These are phyloP conservation scores for Amanita subjunquillea DNA, from an alignment of 768 basidiomycete species.

Conservation along the genomic window DNA sequence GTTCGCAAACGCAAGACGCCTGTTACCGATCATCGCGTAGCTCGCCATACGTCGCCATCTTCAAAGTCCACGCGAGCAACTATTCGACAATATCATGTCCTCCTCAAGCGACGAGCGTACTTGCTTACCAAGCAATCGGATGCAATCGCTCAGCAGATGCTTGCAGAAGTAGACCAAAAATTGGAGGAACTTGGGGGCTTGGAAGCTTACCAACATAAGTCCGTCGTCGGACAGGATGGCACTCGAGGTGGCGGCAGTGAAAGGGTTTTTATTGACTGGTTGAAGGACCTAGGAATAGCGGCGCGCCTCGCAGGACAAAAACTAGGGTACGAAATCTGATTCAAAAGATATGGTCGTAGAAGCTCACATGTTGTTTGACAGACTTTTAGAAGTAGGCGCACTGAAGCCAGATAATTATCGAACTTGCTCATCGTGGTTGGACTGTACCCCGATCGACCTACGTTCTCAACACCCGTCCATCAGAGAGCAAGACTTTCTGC, in stretches of 20 bases:
- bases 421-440: slow-evolving; percentile 60
- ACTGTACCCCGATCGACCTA: slow-evolving; percentile 69
- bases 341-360: not conserved
- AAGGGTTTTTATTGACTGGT: slow-evolving; percentile 67
- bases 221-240: slow-evolving; percentile 64
- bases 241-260: slow-evolving; percentile 88
- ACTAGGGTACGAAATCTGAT: slow-evolving; percentile 20
- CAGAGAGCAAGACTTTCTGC: slow-evolving; percentile 77
- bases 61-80: slow-evolving; percentile 57
- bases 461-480: slow-evolving; percentile 77
- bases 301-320: slow-evolving; percentile 14
- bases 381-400: slow-evolving; percentile 85
- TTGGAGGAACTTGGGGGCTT: slow-evolving; percentile 71
- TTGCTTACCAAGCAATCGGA: slow-evolving; percentile 25
- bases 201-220: slow-evolving; percentile 75
- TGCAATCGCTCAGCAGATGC: slow-evolving; percentile 18
- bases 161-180: slow-evolving; percentile 47
- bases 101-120: slow-evolving; percentile 60
- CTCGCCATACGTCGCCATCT: slow-evolving; percentile 12
- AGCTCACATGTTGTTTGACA: slow-evolving; percentile 18
- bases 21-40: slow-evolving; percentile 13
- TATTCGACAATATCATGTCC: slow-evolving; percentile 74
- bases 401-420: slow-evolving; percentile 76
- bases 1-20: slow-evolving; percentile 25
- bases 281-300: slow-evolving; percentile 38